Percentiles rank a stretch among this genome's conserved stretches.
Evolutionary conservation across 2,329 filamentous ascomycete species (phyloP).

Genomic region (Colletotrichum echinochloae): DNA sequence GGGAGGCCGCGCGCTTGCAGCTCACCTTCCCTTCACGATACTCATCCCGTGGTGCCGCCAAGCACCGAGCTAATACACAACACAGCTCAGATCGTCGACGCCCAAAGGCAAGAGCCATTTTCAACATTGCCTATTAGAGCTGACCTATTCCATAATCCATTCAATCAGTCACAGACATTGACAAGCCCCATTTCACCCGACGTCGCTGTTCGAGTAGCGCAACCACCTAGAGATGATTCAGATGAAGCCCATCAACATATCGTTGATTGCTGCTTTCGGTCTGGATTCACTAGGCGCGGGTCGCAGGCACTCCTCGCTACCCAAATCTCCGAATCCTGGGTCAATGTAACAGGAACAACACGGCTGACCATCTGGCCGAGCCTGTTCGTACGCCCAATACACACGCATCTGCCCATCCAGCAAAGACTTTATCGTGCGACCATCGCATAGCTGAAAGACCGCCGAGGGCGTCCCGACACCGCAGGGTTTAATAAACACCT

Average conservation of each 20-base stretch:
- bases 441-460: background rate
- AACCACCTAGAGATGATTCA: background rate
- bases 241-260: background rate
- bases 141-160: too few species aligned
- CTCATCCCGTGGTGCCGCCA: background rate
- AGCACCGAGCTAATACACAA: background rate
- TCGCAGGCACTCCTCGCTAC: background rate
- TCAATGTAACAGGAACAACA: background rate
- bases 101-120: background rate
- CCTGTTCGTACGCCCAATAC: background rate
- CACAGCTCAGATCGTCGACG: background rate
- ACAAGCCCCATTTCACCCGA: background rate
- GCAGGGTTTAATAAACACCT: background rate
- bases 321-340: background rate
- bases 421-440: background rate
- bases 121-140: background rate
- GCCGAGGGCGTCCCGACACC: slow-evolving; percentile 21
- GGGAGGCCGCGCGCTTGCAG: background rate
- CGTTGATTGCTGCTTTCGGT: too few species aligned
- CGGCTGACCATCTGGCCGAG: slow-evolving; percentile 11
- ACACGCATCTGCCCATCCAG: background rate
- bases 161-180: background rate
- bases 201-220: background rate
- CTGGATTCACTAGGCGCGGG: background rate
- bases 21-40: slow-evolving; percentile 24